Base-by-base conservation (phyloP, 1,139 yeast species). In the Candida freyschussii region DNA sequence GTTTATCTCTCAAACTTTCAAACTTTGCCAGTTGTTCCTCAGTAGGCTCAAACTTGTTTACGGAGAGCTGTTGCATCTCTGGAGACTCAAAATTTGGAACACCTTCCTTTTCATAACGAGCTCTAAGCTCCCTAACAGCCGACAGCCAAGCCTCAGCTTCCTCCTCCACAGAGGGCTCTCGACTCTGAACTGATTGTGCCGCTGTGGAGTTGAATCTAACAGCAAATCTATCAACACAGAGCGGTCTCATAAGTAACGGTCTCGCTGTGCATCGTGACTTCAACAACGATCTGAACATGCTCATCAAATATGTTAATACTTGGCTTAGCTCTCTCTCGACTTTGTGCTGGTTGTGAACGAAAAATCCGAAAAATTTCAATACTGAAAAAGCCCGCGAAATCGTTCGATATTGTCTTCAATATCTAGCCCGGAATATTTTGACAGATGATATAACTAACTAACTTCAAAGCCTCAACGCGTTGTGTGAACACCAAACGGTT, bases 1-100 rank as follows among this genome's bases (percentile, higher is more conserved):
- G 71, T 39, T 67, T 62, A 26, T 62, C 67, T 36, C 69, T 63
- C 37, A 80, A 62, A 10, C 44, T 37, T 24, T 48, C 49, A 19
- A 26, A 32, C 29, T 50, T 47, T 6, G 42, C 44, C 7, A 42
- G 27, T 28, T 50, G 55, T 30, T 47, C 53, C 17, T 28, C 37
- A 5, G 49, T 41, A 20, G 53, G 50, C 30, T 48, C 48, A 27
- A 48, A 45, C 24, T 33, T 36, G 12, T 31, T 30, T n/a, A 29
- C 24, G 13, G 39, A 22, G 6, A 47, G 33, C 26, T 43, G 47
- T 13, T 42, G 37, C 41, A 45, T 37, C 10, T 41, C 41, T 12
- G 44, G 29, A 1, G 46, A 30, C 15, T 33, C 33, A 21, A 35
- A 41, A 13, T 40, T 39, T 13, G 51, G 48, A 8, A 47, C 26